phyloP scores from a whole-genome alignment of 2,329 filamentous ascomycete genomes.

The Alternaria conjuncta region DNA sequence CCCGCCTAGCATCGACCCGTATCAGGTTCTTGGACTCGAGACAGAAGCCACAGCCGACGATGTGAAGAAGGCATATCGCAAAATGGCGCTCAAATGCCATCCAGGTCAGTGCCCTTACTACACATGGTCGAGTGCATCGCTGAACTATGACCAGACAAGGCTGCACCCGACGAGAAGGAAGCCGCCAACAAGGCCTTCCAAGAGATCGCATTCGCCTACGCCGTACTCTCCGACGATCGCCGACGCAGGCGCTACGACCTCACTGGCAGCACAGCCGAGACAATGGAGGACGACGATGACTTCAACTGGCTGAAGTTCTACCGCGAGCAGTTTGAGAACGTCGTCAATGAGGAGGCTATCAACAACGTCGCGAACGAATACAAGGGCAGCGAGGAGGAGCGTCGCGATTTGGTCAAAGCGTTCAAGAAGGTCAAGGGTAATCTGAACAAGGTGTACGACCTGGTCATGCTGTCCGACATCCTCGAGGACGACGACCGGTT shows the following conservation, averaged over 20 bases:
- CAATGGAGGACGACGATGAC: constrained; percentile 71
- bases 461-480: constrained; percentile 85
- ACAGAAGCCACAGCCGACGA: constrained; percentile 75
- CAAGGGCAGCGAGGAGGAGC: constrained; percentile 86
- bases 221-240: constrained; percentile 81
- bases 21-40: constrained; percentile 76
- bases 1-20: constrained; percentile 76
- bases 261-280: constrained; percentile 88
- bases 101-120: constrained; percentile 56
- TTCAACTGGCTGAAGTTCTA: constrained; percentile 95
- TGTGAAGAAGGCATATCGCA: constrained; percentile 90
- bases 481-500: constrained; percentile 87
- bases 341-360: constrained; percentile 77
- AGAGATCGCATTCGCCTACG: constrained; percentile 90
- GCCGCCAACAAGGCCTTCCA: constrained; percentile 84
- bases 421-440: constrained; percentile 77
- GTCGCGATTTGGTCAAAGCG: constrained; percentile 74
- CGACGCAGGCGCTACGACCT: constrained; percentile 86
- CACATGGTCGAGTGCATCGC: constrained; percentile 15
- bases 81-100: constrained; percentile 85
- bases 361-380: constrained; percentile 78
- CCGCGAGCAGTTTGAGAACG: constrained; percentile 78
- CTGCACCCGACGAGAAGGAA: constrained; percentile 68
- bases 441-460: constrained; percentile 78
- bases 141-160: constrained; percentile 70